Evolutionary conservation across 306 rosid genomes (phyloP).

Genomic region (Acacia melanoxylon): DNA sequence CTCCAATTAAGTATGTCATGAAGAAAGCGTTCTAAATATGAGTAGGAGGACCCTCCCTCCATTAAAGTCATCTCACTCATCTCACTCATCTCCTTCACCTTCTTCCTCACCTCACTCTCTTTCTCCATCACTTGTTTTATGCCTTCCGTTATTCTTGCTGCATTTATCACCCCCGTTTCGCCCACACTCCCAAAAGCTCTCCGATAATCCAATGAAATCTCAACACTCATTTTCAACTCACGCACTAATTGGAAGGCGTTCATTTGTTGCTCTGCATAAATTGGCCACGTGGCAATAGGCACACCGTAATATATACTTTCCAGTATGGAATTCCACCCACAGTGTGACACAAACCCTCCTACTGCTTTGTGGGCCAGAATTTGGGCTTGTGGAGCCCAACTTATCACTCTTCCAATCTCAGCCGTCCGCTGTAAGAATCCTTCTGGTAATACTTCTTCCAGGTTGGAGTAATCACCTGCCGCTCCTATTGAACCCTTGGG

Average conservation of each 20-base stretch:
- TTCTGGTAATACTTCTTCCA: neutral
- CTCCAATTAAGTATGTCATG: neutral
- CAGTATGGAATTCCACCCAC: neutral
- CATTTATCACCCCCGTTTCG: neutral
- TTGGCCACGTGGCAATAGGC: neutral
- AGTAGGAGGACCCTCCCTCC: neutral
- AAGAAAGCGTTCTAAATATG: neutral
- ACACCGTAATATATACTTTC: neutral
- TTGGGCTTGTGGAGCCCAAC: neutral
- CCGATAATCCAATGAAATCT: neutral
- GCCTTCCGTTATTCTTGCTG: neutral
- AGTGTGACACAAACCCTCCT: neutral
- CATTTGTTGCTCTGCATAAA: neutral
- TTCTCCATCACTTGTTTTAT: neutral
- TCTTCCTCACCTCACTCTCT: neutral
- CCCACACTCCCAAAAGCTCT: neutral
- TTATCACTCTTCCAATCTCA: neutral
- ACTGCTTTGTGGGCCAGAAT: neutral
- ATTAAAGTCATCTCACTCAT: neutral
- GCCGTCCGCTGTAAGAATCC: neutral
- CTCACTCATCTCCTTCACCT: neutral
- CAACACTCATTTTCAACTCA: neutral
- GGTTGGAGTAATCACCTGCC: neutral
- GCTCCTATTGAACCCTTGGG: neutral
- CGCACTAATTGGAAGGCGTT: neutral